Conservation (phyloP, 2,329 filamentous ascomycete genomes). For the Cercospora sojina region DNA sequence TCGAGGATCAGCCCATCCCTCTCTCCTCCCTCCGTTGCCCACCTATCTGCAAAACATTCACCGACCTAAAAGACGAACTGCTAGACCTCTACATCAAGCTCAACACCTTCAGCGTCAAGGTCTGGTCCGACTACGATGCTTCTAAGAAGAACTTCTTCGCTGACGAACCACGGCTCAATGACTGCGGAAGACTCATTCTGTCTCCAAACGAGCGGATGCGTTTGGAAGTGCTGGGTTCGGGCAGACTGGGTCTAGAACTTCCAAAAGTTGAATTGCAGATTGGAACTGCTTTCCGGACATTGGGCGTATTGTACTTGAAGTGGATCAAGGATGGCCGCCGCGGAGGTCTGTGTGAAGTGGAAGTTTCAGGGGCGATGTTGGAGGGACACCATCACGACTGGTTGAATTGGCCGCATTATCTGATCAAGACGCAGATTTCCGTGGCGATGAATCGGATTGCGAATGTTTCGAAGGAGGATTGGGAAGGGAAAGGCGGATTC, state of each 20-base stretch:
- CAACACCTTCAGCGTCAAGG: slow-evolving; percentile 14
- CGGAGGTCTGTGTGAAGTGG: neutral
- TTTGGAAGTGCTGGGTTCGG: slow-evolving; percentile 7
- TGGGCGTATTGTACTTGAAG: neutral
- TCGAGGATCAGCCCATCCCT: neutral
- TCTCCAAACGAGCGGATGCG: slow-evolving; percentile 8
- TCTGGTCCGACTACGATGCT: slow-evolving; percentile 28
- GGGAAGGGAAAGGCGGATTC: slow-evolving; percentile 13
- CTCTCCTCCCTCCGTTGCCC: slow-evolving; percentile 11
- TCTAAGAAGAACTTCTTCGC: slow-evolving; percentile 6
- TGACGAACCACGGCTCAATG: slow-evolving; percentile 3
- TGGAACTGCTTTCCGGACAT: slow-evolving; percentile 22
- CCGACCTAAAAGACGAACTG: slow-evolving; percentile 13
- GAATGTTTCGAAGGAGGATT: neutral
- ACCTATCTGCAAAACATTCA: neutral
- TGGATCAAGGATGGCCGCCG: neutral
- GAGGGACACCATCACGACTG: neutral
- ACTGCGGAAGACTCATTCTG: slow-evolving; percentile 18
- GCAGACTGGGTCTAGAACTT: slow-evolving; percentile 5
- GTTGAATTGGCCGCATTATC: neutral
- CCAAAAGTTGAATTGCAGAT: slow-evolving; percentile 13
- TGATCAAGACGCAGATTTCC: neutral
- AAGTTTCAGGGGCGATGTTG: neutral
- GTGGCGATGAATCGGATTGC: neutral
- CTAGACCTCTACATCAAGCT: slow-evolving; percentile 10